Evolutionary conservation across 139 green algal genomes (phyloP), one percentile per base, ranked within the genome.

Genomic region (Tetratostichococcus sp.): DNA sequence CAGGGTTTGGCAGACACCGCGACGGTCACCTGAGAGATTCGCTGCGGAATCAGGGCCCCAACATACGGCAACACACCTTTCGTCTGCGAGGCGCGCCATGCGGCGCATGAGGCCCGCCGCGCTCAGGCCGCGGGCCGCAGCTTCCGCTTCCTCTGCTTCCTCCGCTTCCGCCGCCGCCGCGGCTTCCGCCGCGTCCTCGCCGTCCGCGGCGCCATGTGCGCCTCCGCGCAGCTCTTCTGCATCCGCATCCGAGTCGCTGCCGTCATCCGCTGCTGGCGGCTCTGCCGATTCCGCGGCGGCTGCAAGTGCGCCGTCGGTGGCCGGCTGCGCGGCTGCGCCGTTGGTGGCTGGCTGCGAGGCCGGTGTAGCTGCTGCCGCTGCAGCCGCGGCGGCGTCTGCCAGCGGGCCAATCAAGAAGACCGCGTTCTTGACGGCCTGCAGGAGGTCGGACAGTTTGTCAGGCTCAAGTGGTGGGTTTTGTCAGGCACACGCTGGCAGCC

Each of bases 351-450:
- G n/a, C n/a, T n/a, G n/a, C n/a, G n/a, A n/a, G 39, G 39, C 39
- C 11, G 39, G 8, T 6, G 8, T 11, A 50, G 6, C 76, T 58
- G 80, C 39, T 69, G 67, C 34, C 21, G 73, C 73, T n/a, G 78
- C 78, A 8, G 70, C 70, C 16, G 28, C 59, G 43, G 89, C 83
- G 5, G 34, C 72, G 1, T 82, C 75, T 30, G 84, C 70, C 85
- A 94, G 78, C 23, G 62, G 32, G 19, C 32, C 65, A 11, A 85
- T 80, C 25, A 97, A 69, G 28, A 82, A 87, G 21, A 97, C 87
- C 11, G 97, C 71, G 78, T 90, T 94, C 83, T 94, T 96, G 35
- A 94, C 84, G 0, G 85, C 86, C 81, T 96, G 93, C 23, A 71
- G n/a, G n/a, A 35, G 35, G 65, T 26, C 8, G 14, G 39, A 8